phyloP scores from a whole-genome alignment of 2,329 filamentous ascomycete species.

The Dactylonectria estremocensis region DNA sequence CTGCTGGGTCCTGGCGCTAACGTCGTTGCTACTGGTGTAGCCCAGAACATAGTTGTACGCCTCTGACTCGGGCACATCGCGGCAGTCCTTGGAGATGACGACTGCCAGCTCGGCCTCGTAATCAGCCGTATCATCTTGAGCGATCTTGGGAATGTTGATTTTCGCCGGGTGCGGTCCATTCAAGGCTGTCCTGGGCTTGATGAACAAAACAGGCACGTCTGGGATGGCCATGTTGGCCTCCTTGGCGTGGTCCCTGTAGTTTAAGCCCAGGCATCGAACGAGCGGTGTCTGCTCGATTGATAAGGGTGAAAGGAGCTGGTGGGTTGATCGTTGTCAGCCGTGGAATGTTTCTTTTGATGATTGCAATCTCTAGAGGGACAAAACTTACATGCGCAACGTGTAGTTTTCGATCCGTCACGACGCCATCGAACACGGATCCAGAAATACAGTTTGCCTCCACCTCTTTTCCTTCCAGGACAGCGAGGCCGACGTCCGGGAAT shows the following conservation, averaged over 20 bases:
- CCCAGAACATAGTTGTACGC: conserved; percentile 58
- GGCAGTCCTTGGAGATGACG: conserved; percentile 58
- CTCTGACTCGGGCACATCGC: conserved; percentile 55
- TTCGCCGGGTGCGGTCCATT: conserved; percentile 51
- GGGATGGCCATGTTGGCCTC: conserved; percentile 57
- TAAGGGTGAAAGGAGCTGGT: conserved; percentile 53
- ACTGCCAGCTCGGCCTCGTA: conserved; percentile 59
- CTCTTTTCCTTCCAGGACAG: conserved; percentile 15
- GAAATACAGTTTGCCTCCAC: background rate
- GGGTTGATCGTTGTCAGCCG: background rate
- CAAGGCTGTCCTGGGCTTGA: conserved; percentile 56
- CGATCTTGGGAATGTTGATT: conserved; percentile 45
- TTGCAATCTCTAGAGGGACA: too few relatives aligned
- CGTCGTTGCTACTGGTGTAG: conserved; percentile 58
- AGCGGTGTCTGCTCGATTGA: conserved; percentile 54
- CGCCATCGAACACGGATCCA: conserved; percentile 6
- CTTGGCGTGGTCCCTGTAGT: conserved; percentile 58
- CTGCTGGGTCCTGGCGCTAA: conserved; percentile 57
- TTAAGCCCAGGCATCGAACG: conserved; percentile 64
- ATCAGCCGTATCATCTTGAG: conserved; percentile 54
- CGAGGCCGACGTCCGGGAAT: conserved; percentile 42
- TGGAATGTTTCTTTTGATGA: too few relatives aligned
- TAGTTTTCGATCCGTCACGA: background rate
- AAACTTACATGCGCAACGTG: background rate
- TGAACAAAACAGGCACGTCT: conserved; percentile 54